Evolutionary conservation across 306 rosid species (phyloP), one percentile per base, ranked within the genome.

Genomic region (Styphnolobium japonicum): DNA sequence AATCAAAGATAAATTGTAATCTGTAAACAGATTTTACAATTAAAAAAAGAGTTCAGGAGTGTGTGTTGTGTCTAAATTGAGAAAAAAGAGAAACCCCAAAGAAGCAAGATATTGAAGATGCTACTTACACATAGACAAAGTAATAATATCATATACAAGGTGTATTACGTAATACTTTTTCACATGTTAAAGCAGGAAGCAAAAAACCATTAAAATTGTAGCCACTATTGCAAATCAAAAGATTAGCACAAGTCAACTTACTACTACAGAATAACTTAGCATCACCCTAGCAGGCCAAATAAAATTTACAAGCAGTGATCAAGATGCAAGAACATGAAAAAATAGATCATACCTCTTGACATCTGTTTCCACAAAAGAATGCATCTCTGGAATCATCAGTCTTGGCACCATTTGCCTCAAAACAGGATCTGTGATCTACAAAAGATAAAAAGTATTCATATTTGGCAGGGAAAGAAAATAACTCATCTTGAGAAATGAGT

Each of bases 391-490:
- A 62, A 77, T 42, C 83, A 70, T 37, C 70, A 74, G 19, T 67
- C 33, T 18, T 55, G 67, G 78, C 81, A 68, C 73, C 53, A 14
- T 62, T 80, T 14, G 56, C 82, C 77, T 31, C 65, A 55, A 60
- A 31, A 67, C 96, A 93, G 65, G 67, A 64, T 48, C 11, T 80
- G 66, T 91, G 94, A 87, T 86, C 97, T 93, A 70, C 64, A 80
- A 71, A 46, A 60, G 7, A 58, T 64, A 5, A 49, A 64, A 64
- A 4, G 2, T 45, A 73, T 25, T 67, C 51, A 79, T 48, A 25
- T 45, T 31, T 2, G 76, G 2, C 5, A 49, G 75, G 15, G 39
- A 67, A 69, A 80, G 21, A 43, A 46, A 42, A 60, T 9, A 67
- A 37, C 57, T 58, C 34, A 81, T 45, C 2, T 43, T 56, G 9